phyloP scores from a whole-genome alignment of 192 early-diverging fungal species.

The Entophlyctis luteolus region DNA sequence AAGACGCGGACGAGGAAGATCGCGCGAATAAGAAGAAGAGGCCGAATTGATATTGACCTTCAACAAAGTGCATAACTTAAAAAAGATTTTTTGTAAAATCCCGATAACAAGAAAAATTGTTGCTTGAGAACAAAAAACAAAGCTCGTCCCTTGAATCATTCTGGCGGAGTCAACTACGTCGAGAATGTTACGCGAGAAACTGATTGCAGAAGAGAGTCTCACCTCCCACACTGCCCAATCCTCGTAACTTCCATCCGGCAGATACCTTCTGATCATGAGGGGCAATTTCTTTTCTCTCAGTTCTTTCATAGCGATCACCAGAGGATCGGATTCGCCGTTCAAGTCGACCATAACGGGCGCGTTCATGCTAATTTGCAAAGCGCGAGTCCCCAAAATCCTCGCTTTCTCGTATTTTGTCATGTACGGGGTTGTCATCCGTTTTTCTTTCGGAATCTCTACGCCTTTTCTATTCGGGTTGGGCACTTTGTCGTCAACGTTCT shows the following conservation, averaged over 20 bases:
- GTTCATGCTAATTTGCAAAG: constrained; percentile 96
- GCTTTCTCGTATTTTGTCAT: constrained; percentile 97
- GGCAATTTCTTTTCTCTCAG: constrained; percentile 89
- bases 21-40: constrained; percentile 50
- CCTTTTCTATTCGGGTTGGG: constrained; percentile 19
- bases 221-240: constrained; percentile 92
- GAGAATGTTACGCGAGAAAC: too few species aligned
- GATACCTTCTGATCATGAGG: constrained; percentile 82
- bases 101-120: too few species aligned
- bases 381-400: constrained; percentile 64
- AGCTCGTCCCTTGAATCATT: too few species aligned
- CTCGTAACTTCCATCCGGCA: constrained; percentile 92
- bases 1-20: constrained; percentile 57
- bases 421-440: constrained; percentile 92
- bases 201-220: constrained; percentile 43
- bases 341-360: constrained; percentile 97
- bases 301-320: constrained; percentile 92
- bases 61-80: too few species aligned
- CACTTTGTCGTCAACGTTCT: neutral
- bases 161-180: too few species aligned
- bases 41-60: too few species aligned
- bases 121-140: too few species aligned
- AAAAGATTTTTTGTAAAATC: too few species aligned
- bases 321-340: constrained; percentile 88
- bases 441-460: constrained; percentile 56